These are phyloP conservation scores for Plasmodium malariae DNA, from an alignment of 169 alveolate species.

Conservation along the genomic window DNA sequence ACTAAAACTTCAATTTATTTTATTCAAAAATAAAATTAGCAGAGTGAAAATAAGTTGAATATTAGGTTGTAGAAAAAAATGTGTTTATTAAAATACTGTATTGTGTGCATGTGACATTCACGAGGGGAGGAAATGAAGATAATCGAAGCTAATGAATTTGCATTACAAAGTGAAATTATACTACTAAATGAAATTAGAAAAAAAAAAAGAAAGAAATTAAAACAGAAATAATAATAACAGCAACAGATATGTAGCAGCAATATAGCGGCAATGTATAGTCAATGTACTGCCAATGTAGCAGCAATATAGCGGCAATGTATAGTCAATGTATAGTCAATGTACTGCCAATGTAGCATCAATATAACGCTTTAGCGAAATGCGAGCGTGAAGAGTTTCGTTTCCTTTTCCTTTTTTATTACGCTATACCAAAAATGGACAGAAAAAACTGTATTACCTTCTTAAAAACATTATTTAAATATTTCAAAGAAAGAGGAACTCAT, in stretches of 20 bases:
- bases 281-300: no score
- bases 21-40: background rate
- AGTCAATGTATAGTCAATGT: no score
- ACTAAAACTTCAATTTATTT: background rate
- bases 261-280: no score
- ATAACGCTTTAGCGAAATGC: no score
- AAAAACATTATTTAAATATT: no score
- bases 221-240: background rate
- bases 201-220: background rate
- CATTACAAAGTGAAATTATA: background rate
- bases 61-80: background rate
- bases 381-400: background rate
- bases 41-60: background rate
- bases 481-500: no score
- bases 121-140: background rate
- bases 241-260: no score
- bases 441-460: no score
- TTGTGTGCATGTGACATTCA: background rate
- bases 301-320: no score
- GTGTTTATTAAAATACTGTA: background rate
- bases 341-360: no score
- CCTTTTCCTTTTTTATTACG: background rate
- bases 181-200: background rate
- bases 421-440: background rate
- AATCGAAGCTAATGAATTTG: no score